Conservation (phyloP, 2,329 filamentous ascomycete species). For the Tolypocladium tropicale region DNA sequence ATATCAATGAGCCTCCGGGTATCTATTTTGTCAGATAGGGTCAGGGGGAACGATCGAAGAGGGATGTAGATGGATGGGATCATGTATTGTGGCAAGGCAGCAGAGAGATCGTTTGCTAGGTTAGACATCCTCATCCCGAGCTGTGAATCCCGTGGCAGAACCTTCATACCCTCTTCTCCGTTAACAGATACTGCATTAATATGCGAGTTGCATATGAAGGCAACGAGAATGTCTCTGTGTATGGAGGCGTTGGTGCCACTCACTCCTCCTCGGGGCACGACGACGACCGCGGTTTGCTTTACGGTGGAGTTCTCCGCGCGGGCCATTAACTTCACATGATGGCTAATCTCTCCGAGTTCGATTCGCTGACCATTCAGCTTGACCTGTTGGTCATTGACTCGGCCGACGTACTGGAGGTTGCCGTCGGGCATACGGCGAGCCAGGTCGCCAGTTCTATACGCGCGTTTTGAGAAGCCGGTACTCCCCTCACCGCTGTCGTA, state of each 20-base stretch:
- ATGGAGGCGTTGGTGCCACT: background rate
- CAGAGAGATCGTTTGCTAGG: background rate
- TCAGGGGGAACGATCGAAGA: background rate
- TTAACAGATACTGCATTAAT: background rate
- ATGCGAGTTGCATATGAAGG: background rate
- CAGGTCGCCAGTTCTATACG: conserved; percentile 10
- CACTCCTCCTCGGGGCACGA: background rate
- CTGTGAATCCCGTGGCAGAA: background rate
- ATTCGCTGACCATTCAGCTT: conserved; percentile 9
- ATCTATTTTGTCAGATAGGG: background rate
- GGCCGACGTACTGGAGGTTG: background rate
- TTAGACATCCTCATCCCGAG: background rate
- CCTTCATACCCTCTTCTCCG: background rate
- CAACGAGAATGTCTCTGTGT: background rate
- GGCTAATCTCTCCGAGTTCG: conserved; percentile 12
- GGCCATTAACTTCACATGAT: conserved; percentile 1
- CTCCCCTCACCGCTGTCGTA: conserved; percentile 3
- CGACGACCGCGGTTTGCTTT: background rate
- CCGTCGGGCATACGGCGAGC: background rate
- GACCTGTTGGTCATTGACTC: conserved; percentile 1
- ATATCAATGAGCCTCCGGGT: background rate
- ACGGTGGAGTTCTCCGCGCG: background rate
- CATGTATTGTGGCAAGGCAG: background rate
- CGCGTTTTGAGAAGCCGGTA: conserved; percentile 6
- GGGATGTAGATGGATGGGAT: background rate